Conservation (phyloP, 805 yeast genomes). For the Scheffersomyces ergatensis region DNA sequence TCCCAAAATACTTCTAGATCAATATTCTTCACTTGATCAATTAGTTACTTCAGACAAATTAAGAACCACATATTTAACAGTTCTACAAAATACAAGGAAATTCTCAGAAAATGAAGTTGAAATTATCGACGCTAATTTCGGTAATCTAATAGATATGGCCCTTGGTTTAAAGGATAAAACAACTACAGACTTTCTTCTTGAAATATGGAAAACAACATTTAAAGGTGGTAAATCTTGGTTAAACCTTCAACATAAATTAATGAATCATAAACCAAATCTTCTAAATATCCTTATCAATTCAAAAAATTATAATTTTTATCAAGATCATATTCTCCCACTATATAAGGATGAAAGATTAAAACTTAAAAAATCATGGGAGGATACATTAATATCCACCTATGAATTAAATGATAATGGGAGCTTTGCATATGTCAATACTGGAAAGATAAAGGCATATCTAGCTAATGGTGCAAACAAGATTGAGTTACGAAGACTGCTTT, state of each 20-base stretch:
- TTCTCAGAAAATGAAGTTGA: conserved; percentile 8
- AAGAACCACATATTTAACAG: conserved; percentile 11
- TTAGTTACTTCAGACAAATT: not conserved
- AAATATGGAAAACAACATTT: conserved; percentile 23
- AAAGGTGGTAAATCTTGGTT: conserved; percentile 3
- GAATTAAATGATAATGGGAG: conserved; percentile 14
- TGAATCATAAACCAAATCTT: conserved; percentile 17
- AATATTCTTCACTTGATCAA: not conserved
- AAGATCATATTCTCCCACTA: conserved; percentile 15
- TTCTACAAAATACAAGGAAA: conserved; percentile 5
- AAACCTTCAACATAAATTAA: conserved; percentile 14
- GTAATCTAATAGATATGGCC: conserved; percentile 20
- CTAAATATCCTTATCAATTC: conserved; percentile 26
- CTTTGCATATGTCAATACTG: conserved; percentile 8
- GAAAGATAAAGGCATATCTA: conserved; percentile 13
- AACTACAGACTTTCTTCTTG: conserved; percentile 16
- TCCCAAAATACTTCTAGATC: not conserved
- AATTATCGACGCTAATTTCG: conserved; percentile 15
- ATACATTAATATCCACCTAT: conserved; percentile 19
- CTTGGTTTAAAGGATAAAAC: conserved; percentile 14
- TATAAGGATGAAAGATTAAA: conserved; percentile 1
- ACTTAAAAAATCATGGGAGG: conserved; percentile 17
- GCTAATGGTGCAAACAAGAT: conserved; percentile 7
- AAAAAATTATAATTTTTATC: conserved; percentile 20
- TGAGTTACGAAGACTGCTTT: conserved; percentile 18